Evolutionary conservation across 352 stramenopile species (phyloP).

Genomic region (Globisporangium splendens): DNA sequence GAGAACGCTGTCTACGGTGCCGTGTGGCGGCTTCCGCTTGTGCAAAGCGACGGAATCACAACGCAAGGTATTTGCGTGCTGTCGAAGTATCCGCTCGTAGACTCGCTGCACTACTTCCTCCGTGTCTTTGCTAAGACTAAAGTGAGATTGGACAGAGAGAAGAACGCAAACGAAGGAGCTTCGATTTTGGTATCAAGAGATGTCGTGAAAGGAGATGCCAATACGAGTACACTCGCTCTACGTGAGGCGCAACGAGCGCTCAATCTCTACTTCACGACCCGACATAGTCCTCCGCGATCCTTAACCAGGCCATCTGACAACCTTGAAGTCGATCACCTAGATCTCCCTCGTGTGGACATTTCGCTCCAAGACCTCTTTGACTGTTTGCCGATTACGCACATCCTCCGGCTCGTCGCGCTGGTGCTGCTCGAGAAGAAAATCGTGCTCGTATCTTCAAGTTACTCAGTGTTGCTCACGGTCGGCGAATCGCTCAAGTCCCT

Average conservation of each 20-base stretch:
- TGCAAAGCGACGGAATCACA: neutral
- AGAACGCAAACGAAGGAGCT: neutral
- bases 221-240: neutral
- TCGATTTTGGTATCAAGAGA: neutral
- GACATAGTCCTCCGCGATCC: neutral
- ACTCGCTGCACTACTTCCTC: conserved; percentile 46
- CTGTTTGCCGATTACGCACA: conserved; percentile 48
- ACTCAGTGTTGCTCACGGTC: conserved; percentile 57
- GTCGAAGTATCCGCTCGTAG: conserved; percentile 48
- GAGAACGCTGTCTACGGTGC: conserved; percentile 38
- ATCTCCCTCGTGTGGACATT: conserved; percentile 25
- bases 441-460: conserved; percentile 64
- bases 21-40: conserved; percentile 27
- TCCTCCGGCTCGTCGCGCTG: conserved; percentile 60
- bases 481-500: conserved; percentile 49
- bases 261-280: neutral
- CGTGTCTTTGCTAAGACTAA: conserved; percentile 14
- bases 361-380: conserved; percentile 51
- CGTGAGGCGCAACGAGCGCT: neutral
- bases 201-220: neutral
- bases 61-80: conserved; percentile 44
- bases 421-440: conserved; percentile 71
- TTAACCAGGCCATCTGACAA: neutral
- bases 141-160: neutral
- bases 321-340: neutral